A percentile compares a stretch with the other conserved stretches of the same genome.
These are phyloP conservation scores for Ophiostoma sp. DNA, from an alignment of 2,329 filamentous ascomycete genomes.

Conservation along the genomic window DNA sequence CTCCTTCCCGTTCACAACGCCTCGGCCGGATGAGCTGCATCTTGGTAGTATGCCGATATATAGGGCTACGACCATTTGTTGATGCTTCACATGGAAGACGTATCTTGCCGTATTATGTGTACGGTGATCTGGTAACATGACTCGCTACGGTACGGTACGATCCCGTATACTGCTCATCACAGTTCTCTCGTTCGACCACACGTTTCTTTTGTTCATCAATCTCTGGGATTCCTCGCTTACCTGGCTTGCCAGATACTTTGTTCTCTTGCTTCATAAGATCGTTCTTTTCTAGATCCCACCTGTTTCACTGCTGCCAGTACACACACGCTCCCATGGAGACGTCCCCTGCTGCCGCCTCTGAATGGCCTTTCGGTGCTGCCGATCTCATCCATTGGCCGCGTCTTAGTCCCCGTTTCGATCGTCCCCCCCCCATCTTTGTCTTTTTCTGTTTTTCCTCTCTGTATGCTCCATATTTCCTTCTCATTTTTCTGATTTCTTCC, in stretches of 20 bases:
- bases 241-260: no score
- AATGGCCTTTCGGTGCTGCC: neutral
- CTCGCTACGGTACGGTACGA: neutral
- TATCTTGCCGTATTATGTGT: no score
- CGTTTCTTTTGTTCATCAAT: no score
- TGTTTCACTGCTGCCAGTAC: neutral
- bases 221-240: no score
- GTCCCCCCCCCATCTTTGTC: slow-evolving; percentile 1
- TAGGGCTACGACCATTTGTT: neutral
- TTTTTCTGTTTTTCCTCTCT: no score
- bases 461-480: neutral
- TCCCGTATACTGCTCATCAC: no score
- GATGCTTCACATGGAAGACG: neutral
- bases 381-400: slow-evolving; percentile 6
- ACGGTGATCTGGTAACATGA: neutral
- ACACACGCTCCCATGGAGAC: neutral
- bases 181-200: no score
- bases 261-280: no score
- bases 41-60: neutral
- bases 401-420: slow-evolving; percentile 5
- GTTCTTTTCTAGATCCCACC: no score
- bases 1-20: neutral
- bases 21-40: neutral
- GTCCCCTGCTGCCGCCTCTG: neutral
- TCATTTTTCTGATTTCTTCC: neutral